Base-by-base conservation (phyloP, 768 basidiomycete genomes). In the Scleroderma bovista region DNA sequence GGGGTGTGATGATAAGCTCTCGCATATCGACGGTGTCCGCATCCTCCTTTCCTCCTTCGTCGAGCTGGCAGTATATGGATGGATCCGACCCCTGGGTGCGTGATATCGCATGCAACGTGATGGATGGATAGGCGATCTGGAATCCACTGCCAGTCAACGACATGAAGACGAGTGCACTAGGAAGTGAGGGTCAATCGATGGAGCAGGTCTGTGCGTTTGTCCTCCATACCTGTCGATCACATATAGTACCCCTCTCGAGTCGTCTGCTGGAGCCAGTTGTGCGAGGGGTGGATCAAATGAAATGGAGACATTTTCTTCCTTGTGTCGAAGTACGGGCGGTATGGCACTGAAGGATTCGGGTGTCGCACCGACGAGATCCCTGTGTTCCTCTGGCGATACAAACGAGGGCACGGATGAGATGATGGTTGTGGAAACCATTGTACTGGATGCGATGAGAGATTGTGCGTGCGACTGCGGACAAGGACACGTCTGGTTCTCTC, bases 21-120 rank as follows among this genome's bases (percentile, higher is more conserved):
- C 88, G 76, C 81, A 94, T 84, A 8, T 79, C 75, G 37, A 66
- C 55, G 48, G 74, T 73, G 32, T 72, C 74, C 23, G 64, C 66
- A 26, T 75, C 67, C 68, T 71, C 62, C 52, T 64, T 58, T 72
- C 58, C 69, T n/a, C 69, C 68, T 44, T 91, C 91, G 58, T 96
- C 94, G 11, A 98, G 78, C 58, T 99, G 96, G 63, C 93, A 96
- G 67, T 97, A 98, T 62, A 98, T 78, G 7, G 82, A 86, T 3
- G 88, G 83, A 0, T 74, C 75, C 9, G 69, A 51, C 2, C 46
- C 51, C 38, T 81, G 79, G 3, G 78, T 75, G 40, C 92, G 84
- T 1, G 93, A 90, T 47, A 94, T 78, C 22, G 96, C 96, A 59
- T 99, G 96, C 2, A 99, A 78, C 1, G 92, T 95, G 61, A 99